Percentiles rank a stretch among this genome's conserved stretches.
phyloP scores from a whole-genome alignment of 2,329 filamentous ascomycete species.

The Alternaria arbusti region DNA sequence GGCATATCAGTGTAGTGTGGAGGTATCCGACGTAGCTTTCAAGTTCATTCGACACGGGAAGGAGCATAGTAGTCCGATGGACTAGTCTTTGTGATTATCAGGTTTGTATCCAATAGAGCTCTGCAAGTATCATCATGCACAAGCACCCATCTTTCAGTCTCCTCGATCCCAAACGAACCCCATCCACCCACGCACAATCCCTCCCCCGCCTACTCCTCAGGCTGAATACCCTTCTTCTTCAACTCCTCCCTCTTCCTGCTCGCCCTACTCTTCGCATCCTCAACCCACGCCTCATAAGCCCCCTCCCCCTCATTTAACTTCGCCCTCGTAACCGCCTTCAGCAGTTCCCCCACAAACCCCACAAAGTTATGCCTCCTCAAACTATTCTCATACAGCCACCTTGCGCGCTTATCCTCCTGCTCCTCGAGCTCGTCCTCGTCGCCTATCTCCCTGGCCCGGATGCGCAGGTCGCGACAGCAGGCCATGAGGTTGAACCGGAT shows the following conservation, averaged over 20 bases:
- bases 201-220: conserved; percentile 21
- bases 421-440: conserved; percentile 78
- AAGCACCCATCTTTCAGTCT: background rate
- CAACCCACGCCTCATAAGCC: conserved; percentile 76
- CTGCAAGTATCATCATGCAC: background rate
- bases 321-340: conserved; percentile 80
- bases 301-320: conserved; percentile 72
- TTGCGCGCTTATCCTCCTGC: conserved; percentile 82
- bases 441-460: conserved; percentile 78
- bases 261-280: conserved; percentile 68
- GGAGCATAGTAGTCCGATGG: background rate
- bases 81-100: background rate
- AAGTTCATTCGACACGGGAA: background rate
- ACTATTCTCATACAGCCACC: conserved; percentile 96
- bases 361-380: conserved; percentile 94
- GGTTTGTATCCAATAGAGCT: background rate
- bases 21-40: background rate
- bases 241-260: conserved; percentile 56
- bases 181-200: background rate
- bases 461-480: conserved; percentile 83
- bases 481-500: conserved; percentile 96
- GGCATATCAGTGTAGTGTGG: background rate
- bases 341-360: conserved; percentile 87
- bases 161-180: background rate
- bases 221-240: conserved; percentile 43